These are phyloP conservation scores for Elymus sibiricus DNA, from an alignment of 176 grass and related monocot genomes.

Conservation along the genomic window DNA sequence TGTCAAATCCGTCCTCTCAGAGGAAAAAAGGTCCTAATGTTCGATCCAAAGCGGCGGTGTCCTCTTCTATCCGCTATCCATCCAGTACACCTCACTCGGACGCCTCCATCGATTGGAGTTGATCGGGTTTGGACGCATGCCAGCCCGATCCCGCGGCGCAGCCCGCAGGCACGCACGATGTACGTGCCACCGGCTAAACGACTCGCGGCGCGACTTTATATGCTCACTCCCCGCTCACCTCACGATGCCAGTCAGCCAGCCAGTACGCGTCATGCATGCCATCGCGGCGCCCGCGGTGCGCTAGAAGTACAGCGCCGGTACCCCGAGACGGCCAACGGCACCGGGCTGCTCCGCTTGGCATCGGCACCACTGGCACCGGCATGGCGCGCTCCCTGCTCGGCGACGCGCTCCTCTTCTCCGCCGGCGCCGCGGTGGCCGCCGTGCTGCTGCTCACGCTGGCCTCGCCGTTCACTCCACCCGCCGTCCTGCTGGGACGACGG, in stretches of 20 bases:
- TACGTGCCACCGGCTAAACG: not conserved
- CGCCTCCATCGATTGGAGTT: not conserved
- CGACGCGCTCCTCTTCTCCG: conserved; percentile 56
- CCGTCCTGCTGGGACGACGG: not conserved
- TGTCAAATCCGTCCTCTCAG: not conserved
- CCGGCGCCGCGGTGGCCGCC: conserved; percentile 42
- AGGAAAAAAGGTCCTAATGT: no score
- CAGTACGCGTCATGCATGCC: not conserved
- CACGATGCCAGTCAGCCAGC: not conserved
- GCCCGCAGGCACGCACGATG: not conserved
- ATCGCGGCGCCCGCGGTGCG: not conserved
- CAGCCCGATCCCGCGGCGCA: not conserved
- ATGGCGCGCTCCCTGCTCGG: conserved; percentile 34
- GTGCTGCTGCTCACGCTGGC: conserved; percentile 47
- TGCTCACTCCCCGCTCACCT: not conserved
- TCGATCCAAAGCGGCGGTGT: no score
- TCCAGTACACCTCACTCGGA: not conserved
- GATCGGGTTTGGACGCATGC: conserved; percentile 1
- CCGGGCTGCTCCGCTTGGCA: no score
- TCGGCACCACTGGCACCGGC: not conserved
- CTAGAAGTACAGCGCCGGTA: not conserved
- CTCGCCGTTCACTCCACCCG: conserved; percentile 26
- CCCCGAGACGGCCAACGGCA: conserved; percentile 6
- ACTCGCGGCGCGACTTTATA: not conserved
- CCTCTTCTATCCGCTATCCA: not conserved